Evolutionary conservation across 1,284 basidiomycete genomes (phyloP), one percentile per base, ranked within the genome.

Genomic region (Volvariella volvacea): DNA sequence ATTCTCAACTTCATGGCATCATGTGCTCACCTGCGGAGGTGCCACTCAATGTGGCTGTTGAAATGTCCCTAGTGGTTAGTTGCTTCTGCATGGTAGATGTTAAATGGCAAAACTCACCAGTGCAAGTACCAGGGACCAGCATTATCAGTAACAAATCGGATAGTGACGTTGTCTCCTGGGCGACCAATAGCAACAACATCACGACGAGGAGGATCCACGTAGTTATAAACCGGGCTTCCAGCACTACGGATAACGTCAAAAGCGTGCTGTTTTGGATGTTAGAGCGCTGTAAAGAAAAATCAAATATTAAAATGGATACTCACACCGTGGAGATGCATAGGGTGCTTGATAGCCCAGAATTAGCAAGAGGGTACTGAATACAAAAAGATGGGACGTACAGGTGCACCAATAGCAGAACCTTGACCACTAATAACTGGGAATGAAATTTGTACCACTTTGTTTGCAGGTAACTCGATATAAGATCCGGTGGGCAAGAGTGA

Each of bases 211-310:
- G 74, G 73, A 45, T 73, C 57, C 10, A 52, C 53, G 46, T 66
- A 73, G 43, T 73, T 71, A 51, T 68, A 65, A 0, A 22, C 19
- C 0, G 55, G 51, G 30, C 57, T 60, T 21, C 61, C 64, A 2
- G 65, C 64, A 42, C 58, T 68, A 46, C 68, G 65, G 20, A 71
- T 52, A 7, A 73, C 64, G 10, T 55, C 60, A 48, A 73, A 73
- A 1, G 57, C 39, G 42, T 73, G 71, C 66, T 71, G 12, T 28
- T 28, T 28, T 6, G 25, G 6, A 28, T 28, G 42, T 28, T 28
- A 28, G 25, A 6, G 6, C 12, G 6, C 25, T 6, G 25, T 6
- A 28, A 28, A 12, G 6, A 12, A 28, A 6, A 28, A 28, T 28
- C n/a, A 0, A 16, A 8, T 7, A 28, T 19, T 8, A 6, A n/a